phyloP scores from a whole-genome alignment of 148 eudicot species.

The Tetragonia tetragonoides region DNA sequence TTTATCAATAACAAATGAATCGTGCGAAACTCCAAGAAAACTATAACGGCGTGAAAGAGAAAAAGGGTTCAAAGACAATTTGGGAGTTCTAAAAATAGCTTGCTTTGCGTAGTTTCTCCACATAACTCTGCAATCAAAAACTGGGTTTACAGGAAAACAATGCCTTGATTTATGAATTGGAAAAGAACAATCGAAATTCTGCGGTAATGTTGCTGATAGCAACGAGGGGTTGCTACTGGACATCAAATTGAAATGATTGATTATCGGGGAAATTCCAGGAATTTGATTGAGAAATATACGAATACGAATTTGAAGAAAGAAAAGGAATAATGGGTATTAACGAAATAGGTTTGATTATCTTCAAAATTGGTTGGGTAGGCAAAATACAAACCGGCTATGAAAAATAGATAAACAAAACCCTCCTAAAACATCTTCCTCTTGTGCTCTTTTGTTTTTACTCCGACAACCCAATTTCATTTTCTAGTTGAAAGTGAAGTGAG shows the following conservation, averaged over 20 bases:
- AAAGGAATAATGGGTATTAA: not conserved
- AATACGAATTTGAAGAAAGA: not conserved
- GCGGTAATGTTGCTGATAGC: conserved; percentile 30
- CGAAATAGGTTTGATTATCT: conserved; percentile 13
- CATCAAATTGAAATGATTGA: conserved; percentile 41
- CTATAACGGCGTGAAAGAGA: conserved; percentile 34
- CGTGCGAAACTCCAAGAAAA: conserved; percentile 41
- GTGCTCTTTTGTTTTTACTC: conserved; percentile 1
- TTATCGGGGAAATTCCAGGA: not conserved
- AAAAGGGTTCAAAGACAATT: conserved; percentile 18
- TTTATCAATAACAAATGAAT: conserved; percentile 25
- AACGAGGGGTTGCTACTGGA: conserved; percentile 41
- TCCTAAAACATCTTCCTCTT: conserved; percentile 34
- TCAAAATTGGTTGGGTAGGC: conserved; percentile 1
- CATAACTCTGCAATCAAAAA: conserved; percentile 39
- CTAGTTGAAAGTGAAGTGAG: not conserved
- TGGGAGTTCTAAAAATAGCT: conserved; percentile 36
- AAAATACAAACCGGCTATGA: not conserved
- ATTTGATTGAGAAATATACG: not conserved
- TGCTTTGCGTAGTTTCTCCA: conserved; percentile 57
- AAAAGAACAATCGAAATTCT: conserved; percentile 24
- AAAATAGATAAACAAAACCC: conserved; percentile 29
- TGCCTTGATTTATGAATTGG: conserved; percentile 23
- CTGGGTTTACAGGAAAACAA: conserved; percentile 23
- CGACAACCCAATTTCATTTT: not conserved